phyloP scores from a whole-genome alignment of 176 grass and related monocot genomes.

The Avena eriantha region DNA sequence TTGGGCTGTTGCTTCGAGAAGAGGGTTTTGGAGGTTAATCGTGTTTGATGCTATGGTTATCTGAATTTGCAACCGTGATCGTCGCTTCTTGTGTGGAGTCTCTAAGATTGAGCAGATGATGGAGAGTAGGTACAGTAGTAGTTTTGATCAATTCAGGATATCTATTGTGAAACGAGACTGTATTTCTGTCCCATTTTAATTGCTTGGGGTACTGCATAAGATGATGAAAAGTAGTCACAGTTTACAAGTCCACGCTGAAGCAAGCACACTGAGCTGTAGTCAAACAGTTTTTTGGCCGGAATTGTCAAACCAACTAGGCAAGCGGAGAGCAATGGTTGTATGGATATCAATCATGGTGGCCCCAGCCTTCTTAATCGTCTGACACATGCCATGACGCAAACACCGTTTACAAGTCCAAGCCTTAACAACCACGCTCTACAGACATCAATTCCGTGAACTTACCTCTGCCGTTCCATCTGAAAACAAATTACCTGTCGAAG shows the following conservation, averaged over 20 bases:
- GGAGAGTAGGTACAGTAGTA: background rate
- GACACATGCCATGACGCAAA: slow-evolving; percentile 4
- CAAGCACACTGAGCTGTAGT: background rate
- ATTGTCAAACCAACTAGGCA: background rate
- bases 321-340: background rate
- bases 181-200: background rate
- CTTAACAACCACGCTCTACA: background rate
- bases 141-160: background rate
- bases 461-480: background rate
- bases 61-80: background rate
- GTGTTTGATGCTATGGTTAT: background rate
- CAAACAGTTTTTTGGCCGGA: background rate
- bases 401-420: background rate
- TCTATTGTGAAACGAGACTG: background rate
- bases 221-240: background rate
- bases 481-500: background rate
- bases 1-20: background rate
- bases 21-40: background rate
- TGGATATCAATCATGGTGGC: background rate
- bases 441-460: background rate
- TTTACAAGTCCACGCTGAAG: background rate
- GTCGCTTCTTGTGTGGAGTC: background rate
- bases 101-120: background rate
- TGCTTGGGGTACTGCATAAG: background rate
- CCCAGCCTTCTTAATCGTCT: background rate